Evolutionary conservation across 139 green algal genomes (phyloP).

Genomic region (Trebouxia sp.): DNA sequence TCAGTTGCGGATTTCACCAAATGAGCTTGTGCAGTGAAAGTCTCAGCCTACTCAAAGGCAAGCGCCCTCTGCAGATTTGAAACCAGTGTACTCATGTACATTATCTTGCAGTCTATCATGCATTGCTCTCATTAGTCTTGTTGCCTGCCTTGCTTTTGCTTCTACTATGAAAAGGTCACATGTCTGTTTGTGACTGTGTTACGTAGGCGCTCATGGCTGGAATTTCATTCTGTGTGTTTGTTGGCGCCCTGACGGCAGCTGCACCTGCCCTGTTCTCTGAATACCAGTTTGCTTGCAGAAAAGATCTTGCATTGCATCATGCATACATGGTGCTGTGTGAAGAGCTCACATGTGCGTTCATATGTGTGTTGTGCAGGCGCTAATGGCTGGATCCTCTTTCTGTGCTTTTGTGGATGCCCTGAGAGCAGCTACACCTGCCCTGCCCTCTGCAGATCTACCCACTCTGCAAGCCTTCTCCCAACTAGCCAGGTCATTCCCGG

Average conservation of each 20-base stretch:
- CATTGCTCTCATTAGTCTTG: too few species aligned
- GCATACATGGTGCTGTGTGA: background rate
- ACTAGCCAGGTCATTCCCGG: conserved; percentile 56
- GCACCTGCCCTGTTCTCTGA: conserved; percentile 41
- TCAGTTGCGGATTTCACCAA: background rate
- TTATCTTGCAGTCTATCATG: too few species aligned
- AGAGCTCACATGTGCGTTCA: too few species aligned
- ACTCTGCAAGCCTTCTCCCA: conserved; percentile 59
- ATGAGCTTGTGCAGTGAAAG: background rate
- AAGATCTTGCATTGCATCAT: background rate
- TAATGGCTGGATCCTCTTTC: conserved; percentile 69
- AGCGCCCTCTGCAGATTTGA: too few species aligned
- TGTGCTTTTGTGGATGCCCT: conserved; percentile 61
- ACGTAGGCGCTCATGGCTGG: conserved; percentile 69
- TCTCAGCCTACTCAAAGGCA: too few species aligned
- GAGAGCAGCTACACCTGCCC: conserved; percentile 33
- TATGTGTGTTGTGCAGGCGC: conserved; percentile 56
- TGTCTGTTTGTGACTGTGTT: too few species aligned
- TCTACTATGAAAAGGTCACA: too few species aligned
- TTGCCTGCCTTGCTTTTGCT: too few species aligned
- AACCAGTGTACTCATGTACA: too few species aligned
- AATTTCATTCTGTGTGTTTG: conserved; percentile 61
- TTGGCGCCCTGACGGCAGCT: conserved; percentile 47
- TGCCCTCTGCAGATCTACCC: conserved; percentile 48
- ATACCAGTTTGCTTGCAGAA: too few species aligned